These are phyloP conservation scores for Diaporthe eres DNA, from an alignment of 2,329 filamentous ascomycete genomes.

Conservation along the genomic window DNA sequence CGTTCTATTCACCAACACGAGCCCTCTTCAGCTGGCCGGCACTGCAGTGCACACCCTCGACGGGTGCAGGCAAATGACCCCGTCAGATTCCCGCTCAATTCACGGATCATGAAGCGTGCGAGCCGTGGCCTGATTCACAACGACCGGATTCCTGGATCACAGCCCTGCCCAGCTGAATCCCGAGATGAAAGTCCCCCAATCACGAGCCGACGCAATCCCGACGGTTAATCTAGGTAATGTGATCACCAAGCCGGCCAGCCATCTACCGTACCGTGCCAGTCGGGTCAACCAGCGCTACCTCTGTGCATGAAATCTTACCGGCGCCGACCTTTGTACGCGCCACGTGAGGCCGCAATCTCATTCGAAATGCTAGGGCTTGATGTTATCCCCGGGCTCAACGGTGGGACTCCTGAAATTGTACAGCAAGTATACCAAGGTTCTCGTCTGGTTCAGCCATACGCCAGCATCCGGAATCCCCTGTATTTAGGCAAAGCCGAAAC, in stretches of 20 bases:
- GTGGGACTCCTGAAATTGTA: neutral
- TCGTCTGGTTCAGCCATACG: neutral
- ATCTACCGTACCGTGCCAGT: neutral
- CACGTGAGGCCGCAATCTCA: neutral
- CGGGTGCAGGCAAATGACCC: neutral
- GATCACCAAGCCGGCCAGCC: neutral
- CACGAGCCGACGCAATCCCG: neutral
- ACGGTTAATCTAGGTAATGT: neutral
- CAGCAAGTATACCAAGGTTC: neutral
- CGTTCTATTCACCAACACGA: neutral
- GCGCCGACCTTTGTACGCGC: neutral
- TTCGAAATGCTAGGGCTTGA: neutral
- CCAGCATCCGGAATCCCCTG: neutral
- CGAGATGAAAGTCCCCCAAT: constrained; percentile 2
- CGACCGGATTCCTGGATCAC: constrained; percentile 25
- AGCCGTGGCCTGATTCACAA: neutral
- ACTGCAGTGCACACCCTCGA: neutral
- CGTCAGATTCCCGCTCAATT: neutral
- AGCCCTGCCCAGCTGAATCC: constrained; percentile 29
- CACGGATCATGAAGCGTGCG: neutral
- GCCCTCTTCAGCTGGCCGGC: neutral
- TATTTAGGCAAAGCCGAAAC: neutral
- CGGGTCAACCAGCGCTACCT: neutral
- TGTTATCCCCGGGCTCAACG: neutral
- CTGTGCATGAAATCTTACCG: neutral